A percentile compares a stretch with the other conserved stretches of the same genome.
Conservation (phyloP, 768 basidiomycete species). For the Gymnopilus dilepis region DNA sequence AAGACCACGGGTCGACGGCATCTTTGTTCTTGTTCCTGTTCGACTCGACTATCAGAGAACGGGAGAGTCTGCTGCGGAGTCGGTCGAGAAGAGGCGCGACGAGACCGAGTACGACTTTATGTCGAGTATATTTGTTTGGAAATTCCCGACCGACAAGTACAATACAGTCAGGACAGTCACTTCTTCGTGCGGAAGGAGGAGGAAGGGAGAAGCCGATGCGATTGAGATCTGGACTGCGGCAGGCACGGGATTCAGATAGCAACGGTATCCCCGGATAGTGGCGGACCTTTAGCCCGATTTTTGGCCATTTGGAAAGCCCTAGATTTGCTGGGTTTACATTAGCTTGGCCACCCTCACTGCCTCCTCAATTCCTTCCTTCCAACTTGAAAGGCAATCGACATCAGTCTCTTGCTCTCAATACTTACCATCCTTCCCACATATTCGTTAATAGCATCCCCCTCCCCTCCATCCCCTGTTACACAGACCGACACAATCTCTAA, state of each 20-base stretch:
- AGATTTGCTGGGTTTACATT: slow-evolving; percentile 18
- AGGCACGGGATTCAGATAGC: slow-evolving; percentile 28
- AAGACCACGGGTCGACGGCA: not conserved
- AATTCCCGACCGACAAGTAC: not conserved
- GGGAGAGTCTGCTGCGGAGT: not conserved
- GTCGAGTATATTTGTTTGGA: not conserved
- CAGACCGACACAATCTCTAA: not conserved
- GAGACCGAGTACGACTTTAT: not conserved
- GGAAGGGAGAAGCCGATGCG: slow-evolving; percentile 8
- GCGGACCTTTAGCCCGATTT: slow-evolving; percentile 19
- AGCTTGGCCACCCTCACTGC: slow-evolving; percentile 13
- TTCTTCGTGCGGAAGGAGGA: not conserved
- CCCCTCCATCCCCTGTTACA: slow-evolving; percentile 5
- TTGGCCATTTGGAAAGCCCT: slow-evolving; percentile 13
- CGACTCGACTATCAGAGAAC: not conserved
- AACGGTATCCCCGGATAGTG: slow-evolving; percentile 28
- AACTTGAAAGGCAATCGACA: slow-evolving; percentile 1
- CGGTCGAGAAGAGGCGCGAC: slow-evolving; percentile 5
- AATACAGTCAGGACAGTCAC: not conserved
- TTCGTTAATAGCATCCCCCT: slow-evolving; percentile 3
- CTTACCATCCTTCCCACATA: slow-evolving; percentile 8
- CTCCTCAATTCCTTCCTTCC: slow-evolving; percentile 9
- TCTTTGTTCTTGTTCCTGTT: not conserved
- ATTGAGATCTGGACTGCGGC: slow-evolving; percentile 22
- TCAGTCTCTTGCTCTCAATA: not conserved